Evolutionary conservation across 257 asterid species (phyloP), one percentile per base, ranked within the genome.

Genomic region (Henckelia pumila): DNA sequence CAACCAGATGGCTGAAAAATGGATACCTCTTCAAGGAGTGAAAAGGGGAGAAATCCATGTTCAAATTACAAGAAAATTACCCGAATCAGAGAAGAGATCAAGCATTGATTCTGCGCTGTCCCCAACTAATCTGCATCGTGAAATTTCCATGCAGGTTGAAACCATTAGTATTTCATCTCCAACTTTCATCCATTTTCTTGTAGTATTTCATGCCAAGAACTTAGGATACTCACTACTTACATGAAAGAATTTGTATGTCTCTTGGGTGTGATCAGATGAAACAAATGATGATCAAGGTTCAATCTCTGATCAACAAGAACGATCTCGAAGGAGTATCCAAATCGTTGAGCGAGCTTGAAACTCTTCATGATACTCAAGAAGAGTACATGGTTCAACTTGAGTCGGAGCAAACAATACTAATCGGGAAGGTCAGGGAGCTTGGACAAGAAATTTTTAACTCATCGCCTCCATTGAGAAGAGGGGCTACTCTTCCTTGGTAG

Each of bases 21-120:
- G 96, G 99, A 91, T 94, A 79, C 99, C 99, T 1, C 89, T 94
- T 49, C 99, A 94, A 85, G 87, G 86, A 22, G 99, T 94, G 4
- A 89, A 83, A 68, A 84, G 78, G 8, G 99, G 99, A 17, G 99
- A 94, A 71, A 86, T 94, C 68, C 96, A 85, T 81, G 75, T 94
- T 66, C 99, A 89, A 66, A 72, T 94, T 63, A 94, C 93, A 19
- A 79, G 95, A 64, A 87, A 76, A 87, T 71, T 87, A 66, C 95
- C 96, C 4, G 86, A 91, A 52, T 69, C 76, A 32, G 91, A 86
- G 56, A 94, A 84, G 82, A 94, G 81, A 75, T 75, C 86, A 0
- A 76, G 79, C 56, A 29, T 70, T 0, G 93, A 84, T 70, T 77
- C 90, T 0, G 86, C 77, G 64, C 74, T 82, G n/a, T 86, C 97